Base-by-base conservation (phyloP, 2,329 filamentous ascomycete genomes). In the Fusarium nurragi region DNA sequence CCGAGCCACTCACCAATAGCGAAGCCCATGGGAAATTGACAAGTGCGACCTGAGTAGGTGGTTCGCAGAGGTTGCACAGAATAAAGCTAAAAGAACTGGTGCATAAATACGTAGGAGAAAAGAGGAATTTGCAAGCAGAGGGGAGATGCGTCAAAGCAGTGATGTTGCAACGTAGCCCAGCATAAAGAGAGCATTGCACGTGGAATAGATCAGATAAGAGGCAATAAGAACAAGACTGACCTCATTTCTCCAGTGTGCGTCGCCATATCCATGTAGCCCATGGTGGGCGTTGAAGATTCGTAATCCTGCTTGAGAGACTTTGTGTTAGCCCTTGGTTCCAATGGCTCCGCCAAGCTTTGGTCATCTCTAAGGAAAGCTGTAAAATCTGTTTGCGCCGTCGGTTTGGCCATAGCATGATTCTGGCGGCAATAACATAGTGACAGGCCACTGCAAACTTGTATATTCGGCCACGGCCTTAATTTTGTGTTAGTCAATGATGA, bases 241-340 rank as follows among this genome's bases (percentile, higher is more conserved):
- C 84, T 83, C 78, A 86, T 84, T 73, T 86, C 84, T 80, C 73
- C 76, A 28, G 78, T 73, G 69, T 80, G 78, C 48, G 80, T 75
- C 52, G 79, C 80, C 70, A 85, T 79, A 51, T 84, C 82, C 73
- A 85, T 79, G 72, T 84, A 86, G 69, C 84, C 83, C 74, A 86
- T 77, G 74, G 81, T 82, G 70, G 74, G 76, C 75, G 83, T 79
- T 75, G 84, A 82, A 75, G 82, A 79, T 76, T 84, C 81, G 77
- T 84, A 86, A 73, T 85, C 84, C 82, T 86, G 79, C 75, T 79
- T 69, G 66, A 75, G 63, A 54, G 63, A 64, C 47, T 53, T 52
- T 36, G 52, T 59, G 57, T 72, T 59, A 71, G 70, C 61, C 34
- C 44, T 60, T 59, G 56, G 46, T 37, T 38, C 32, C n/a, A 44